phyloP scores from a whole-genome alignment of 2,329 filamentous ascomycete genomes.

The Calonectria pseudoreteaudii region DNA sequence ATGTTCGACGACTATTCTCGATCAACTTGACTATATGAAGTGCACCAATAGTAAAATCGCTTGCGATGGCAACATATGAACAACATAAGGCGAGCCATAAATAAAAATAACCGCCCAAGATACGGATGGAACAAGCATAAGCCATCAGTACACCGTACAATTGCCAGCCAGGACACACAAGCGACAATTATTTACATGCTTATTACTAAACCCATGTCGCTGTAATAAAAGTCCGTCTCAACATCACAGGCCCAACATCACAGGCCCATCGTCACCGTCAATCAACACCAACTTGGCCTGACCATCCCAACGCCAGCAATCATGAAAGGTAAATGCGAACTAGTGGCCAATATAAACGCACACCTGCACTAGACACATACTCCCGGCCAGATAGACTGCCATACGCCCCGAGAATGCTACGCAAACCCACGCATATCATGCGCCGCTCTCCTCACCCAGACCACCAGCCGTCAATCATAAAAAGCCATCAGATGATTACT shows the following conservation, averaged over 20 bases:
- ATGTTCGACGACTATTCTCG: not conserved
- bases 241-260: not conserved
- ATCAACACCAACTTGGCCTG: conserved; percentile 15
- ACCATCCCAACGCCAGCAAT: conserved; percentile 29
- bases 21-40: not conserved
- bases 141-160: too few species aligned
- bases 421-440: conserved; percentile 35
- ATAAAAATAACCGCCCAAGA: not conserved
- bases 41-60: not conserved
- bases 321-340: conserved; percentile 18
- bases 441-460: conserved; percentile 39
- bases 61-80: not conserved
- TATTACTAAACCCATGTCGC: not conserved
- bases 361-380: conserved; percentile 27
- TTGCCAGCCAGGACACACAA: not conserved
- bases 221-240: not conserved
- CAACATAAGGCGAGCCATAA: not conserved
- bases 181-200: not conserved
- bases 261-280: not conserved
- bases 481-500: conserved; percentile 45
- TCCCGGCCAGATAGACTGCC: conserved; percentile 22
- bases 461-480: conserved; percentile 41
- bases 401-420: conserved; percentile 35
- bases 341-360: conserved; percentile 19
- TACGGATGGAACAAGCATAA: not conserved